A percentile compares a stretch with the other conserved stretches of the same genome.
Conservation (phyloP, 2,329 filamentous ascomycete species). For the Xylaria sp. region DNA sequence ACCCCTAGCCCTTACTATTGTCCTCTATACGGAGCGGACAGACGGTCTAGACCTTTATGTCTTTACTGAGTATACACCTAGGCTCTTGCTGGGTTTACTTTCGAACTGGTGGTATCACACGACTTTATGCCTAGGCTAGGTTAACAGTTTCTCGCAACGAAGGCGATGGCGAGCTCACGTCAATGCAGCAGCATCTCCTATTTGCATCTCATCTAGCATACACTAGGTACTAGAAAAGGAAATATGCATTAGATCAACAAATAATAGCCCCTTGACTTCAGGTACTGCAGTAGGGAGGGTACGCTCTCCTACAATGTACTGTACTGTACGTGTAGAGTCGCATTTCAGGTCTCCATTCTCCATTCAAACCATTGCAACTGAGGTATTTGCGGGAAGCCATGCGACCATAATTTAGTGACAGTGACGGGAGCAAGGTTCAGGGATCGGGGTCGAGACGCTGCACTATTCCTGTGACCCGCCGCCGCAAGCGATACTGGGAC, state of each 20-base stretch:
- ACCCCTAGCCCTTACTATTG: conserved; percentile 13
- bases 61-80: neutral
- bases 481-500: conserved; percentile 27
- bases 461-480: conserved; percentile 25
- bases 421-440: conserved; percentile 33
- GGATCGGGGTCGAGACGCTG: conserved; percentile 23
- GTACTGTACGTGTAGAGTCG: conserved; percentile 20
- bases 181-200: conserved; percentile 8
- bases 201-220: conserved; percentile 8
- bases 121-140: conserved; percentile 1
- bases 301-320: conserved; percentile 17
- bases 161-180: conserved; percentile 3
- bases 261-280: conserved; percentile 11
- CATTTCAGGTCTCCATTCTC: conserved; percentile 32
- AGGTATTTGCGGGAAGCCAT: conserved; percentile 38
- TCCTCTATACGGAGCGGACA: neutral
- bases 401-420: conserved; percentile 15
- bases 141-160: neutral
- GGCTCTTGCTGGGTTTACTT: conserved; percentile 1
- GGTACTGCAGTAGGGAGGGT: neutral
- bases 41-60: conserved; percentile 18
- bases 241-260: conserved; percentile 16
- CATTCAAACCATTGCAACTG: conserved; percentile 34
- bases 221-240: conserved; percentile 17
- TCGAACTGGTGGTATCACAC: conserved; percentile 19